These are phyloP conservation scores for Withania somnifera DNA, from an alignment of 305 asterid species.

Conservation along the genomic window DNA sequence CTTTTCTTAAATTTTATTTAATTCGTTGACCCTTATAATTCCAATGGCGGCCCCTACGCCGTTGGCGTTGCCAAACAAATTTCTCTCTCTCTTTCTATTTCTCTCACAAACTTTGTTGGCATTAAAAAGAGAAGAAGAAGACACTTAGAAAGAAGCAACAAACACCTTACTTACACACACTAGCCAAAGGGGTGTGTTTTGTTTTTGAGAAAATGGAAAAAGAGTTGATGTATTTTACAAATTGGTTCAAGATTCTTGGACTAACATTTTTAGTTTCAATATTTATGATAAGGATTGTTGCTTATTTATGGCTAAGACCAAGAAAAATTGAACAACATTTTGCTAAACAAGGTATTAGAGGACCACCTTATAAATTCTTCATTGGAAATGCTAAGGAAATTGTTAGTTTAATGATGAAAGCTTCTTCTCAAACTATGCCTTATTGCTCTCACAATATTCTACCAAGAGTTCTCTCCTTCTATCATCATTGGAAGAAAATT, in stretches of 20 bases:
- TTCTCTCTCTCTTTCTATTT: constrained; percentile 13
- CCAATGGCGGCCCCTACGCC: constrained; percentile 57
- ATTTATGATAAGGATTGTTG: constrained; percentile 7
- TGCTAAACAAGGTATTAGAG: constrained; percentile 40
- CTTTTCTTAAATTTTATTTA: not conserved
- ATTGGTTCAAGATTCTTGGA: constrained; percentile 12
- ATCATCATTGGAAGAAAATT: constrained; percentile 39
- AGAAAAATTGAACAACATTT: constrained; percentile 32
- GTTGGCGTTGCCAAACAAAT: constrained; percentile 43
- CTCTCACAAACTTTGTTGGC: constrained; percentile 25
- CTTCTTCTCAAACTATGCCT: constrained; percentile 31
- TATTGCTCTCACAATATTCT: constrained; percentile 29
- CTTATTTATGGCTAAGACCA: constrained; percentile 36
- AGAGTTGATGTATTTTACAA: not conserved
- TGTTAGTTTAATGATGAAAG: constrained; percentile 29
- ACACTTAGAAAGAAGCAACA: constrained; percentile 13
- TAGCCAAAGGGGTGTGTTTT: not conserved
- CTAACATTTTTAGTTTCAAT: not conserved
- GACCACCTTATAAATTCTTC: constrained; percentile 33
- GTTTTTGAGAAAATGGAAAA: constrained; percentile 1
- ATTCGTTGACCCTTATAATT: constrained; percentile 44
- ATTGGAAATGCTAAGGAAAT: constrained; percentile 41
- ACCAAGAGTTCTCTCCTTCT: constrained; percentile 33
- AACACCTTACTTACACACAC: not conserved
- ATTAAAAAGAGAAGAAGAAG: constrained; percentile 37